Evolutionary conservation across 2,329 filamentous ascomycete genomes (phyloP).

Genomic region (Ceratocystis diversiconidia): DNA sequence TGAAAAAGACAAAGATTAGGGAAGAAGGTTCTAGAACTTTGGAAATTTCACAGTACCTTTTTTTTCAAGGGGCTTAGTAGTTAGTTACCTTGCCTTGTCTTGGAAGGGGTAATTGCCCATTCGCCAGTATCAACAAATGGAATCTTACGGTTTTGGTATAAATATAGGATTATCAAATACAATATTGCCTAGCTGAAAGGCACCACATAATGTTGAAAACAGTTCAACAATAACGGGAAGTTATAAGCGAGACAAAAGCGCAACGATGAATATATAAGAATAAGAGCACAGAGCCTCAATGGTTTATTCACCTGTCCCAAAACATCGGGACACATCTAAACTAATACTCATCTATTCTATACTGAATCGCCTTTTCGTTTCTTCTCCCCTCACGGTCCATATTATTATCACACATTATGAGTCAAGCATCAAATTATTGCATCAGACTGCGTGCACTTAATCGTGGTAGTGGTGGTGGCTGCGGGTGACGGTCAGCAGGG

Average conservation of each 20-base stretch:
- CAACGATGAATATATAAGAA: neutral
- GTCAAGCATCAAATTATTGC: neutral
- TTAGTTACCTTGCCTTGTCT: no score
- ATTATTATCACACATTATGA: neutral
- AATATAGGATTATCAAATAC: no score
- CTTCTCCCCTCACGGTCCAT: neutral
- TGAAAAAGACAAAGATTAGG: no score
- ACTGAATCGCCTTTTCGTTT: neutral
- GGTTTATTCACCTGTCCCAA: neutral
- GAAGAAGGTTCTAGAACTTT: no score
- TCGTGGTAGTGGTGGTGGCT: neutral
- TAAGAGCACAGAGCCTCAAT: neutral
- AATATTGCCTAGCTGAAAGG: no score
- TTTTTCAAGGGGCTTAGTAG: no score
- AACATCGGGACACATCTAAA: neutral
- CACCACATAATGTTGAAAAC: neutral
- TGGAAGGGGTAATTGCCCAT: no score
- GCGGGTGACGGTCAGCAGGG: neutral
- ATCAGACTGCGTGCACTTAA: neutral
- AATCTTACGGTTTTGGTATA: no score
- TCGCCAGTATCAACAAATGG: no score
- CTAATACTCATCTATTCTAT: slow-evolving; percentile 6
- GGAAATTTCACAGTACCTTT: no score
- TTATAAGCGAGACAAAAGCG: neutral
- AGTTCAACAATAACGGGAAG: neutral